These are phyloP conservation scores for Salix caprea DNA, from an alignment of 345 rosid genomes.

Conservation along the genomic window DNA sequence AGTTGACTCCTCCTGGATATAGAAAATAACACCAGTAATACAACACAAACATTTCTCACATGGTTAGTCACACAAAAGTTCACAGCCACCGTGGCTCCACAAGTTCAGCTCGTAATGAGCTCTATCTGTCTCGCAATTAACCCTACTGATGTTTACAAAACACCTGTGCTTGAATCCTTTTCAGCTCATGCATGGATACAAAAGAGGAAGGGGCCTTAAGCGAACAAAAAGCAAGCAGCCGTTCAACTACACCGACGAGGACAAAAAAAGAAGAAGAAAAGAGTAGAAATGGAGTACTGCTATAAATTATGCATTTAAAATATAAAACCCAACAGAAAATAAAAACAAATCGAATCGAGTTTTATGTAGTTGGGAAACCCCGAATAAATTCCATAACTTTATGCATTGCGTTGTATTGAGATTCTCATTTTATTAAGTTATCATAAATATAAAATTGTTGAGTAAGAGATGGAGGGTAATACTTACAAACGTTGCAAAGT, in stretches of 20 bases:
- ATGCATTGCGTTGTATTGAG: neutral
- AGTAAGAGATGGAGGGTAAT: neutral
- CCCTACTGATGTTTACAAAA: neutral
- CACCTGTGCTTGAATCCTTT: neutral
- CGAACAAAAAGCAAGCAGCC: neutral
- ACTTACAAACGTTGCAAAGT: conserved; percentile 74
- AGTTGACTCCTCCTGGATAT: neutral
- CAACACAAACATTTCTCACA: neutral
- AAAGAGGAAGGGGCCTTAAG: neutral
- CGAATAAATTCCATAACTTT: neutral
- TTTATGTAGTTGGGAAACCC: neutral
- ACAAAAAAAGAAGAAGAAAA: neutral
- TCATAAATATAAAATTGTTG: neutral
- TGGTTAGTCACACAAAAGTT: neutral
- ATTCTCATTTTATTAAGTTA: neutral
- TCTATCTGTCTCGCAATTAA: neutral
- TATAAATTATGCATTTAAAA: neutral
- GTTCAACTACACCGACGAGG: neutral
- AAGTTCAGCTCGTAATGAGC: neutral
- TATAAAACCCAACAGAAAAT: neutral
- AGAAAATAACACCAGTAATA: neutral
- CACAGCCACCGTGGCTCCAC: neutral
- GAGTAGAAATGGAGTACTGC: neutral
- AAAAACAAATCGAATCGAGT: neutral
- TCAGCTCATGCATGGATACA: neutral